These are phyloP conservation scores for Aspergillus thermomutatus DNA, from an alignment of 2,329 filamentous ascomycete species.

Conservation along the genomic window DNA sequence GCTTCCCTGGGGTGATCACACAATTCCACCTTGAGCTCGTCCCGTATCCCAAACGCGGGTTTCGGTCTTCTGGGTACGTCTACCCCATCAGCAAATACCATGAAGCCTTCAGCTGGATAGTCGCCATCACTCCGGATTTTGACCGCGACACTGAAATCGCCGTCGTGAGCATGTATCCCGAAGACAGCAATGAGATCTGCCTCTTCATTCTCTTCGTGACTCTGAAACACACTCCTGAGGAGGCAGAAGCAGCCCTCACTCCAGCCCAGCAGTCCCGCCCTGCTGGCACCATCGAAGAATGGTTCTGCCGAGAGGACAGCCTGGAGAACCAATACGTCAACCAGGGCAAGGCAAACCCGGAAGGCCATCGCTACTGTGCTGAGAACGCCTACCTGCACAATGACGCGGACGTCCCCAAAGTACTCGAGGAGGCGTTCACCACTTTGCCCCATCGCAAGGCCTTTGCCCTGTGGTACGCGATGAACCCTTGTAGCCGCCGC, in stretches of 20 bases:
- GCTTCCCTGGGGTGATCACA: constrained; percentile 50
- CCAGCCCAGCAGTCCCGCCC: background rate
- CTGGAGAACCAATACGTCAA: constrained; percentile 13
- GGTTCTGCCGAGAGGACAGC: background rate
- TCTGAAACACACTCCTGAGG: background rate
- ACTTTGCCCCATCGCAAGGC: constrained; percentile 46
- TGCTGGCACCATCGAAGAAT: background rate
- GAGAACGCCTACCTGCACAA: constrained; percentile 52
- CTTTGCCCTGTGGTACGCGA: constrained; percentile 50
- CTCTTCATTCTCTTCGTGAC: background rate
- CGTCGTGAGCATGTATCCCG: background rate
- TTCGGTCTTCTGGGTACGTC: constrained; percentile 36
- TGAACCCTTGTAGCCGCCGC: constrained; percentile 48
- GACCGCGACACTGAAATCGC: background rate
- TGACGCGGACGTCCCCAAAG: constrained; percentile 37
- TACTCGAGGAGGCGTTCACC: constrained; percentile 48
- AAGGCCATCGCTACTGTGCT: constrained; percentile 45
- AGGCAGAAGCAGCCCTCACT: background rate
- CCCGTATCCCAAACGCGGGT: constrained; percentile 7
- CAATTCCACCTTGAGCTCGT: constrained; percentile 44
- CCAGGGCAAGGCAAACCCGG: constrained; percentile 46
- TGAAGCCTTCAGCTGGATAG: background rate
- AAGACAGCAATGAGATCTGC: background rate
- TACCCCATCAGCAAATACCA: constrained; percentile 39
- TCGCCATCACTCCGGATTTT: background rate